Evolutionary conservation across 116 monocot species (phyloP).

Genomic region (Posidonia oceanica): DNA sequence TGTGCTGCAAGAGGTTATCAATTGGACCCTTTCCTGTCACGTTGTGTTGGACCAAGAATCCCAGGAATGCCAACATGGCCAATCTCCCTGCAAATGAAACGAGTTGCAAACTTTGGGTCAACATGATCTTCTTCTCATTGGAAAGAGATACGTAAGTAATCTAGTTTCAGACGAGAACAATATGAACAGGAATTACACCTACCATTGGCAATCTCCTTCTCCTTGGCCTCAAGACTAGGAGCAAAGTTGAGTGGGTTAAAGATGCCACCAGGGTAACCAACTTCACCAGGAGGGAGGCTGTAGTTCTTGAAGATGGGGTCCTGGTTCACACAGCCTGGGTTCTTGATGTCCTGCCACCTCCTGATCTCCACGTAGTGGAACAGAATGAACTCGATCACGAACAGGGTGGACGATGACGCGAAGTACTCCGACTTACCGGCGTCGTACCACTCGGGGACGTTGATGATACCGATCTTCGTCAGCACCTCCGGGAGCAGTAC

Average conservation of each 20-base stretch:
- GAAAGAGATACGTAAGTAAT: no score
- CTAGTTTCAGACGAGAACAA: no score
- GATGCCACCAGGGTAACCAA: conserved; percentile 80
- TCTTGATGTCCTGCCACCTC: conserved; percentile 97
- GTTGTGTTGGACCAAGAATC: conserved; percentile 79
- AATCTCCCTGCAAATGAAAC: conserved; percentile 47
- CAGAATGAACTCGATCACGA: conserved; percentile 91
- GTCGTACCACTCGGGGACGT: conserved; percentile 67
- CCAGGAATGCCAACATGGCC: conserved; percentile 96
- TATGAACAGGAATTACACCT: no score
- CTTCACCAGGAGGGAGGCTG: conserved; percentile 69
- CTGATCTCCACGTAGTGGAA: conserved; percentile 97
- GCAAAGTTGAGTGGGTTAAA: conserved; percentile 97
- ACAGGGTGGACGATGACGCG: conserved; percentile 55
- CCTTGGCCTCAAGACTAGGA: conserved; percentile 75
- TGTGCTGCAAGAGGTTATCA: conserved; percentile 87
- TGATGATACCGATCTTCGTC: conserved; percentile 75
- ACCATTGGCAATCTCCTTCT: conserved; percentile 97
- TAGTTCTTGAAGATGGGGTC: conserved; percentile 97
- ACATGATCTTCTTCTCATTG: no score
- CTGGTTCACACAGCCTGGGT: conserved; percentile 92
- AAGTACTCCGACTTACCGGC: conserved; percentile 87
- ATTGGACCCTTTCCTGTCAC: conserved; percentile 68
- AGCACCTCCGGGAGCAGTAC: conserved; percentile 55
- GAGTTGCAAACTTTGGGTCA: no score